phyloP scores from a whole-genome alignment of 441 rosid species.

The Croton setiger region DNA sequence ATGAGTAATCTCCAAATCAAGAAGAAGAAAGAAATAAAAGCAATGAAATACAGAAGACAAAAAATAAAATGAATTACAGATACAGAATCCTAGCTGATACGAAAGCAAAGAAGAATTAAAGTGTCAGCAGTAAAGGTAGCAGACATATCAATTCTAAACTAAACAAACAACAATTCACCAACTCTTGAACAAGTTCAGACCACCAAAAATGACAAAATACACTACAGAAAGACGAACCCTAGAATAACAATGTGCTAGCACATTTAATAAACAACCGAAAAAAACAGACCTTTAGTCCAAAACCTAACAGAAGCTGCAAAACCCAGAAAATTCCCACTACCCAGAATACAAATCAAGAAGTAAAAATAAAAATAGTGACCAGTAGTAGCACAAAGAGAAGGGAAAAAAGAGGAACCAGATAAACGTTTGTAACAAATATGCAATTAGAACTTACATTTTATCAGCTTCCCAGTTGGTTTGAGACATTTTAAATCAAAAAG shows the following conservation, averaged over 20 bases:
- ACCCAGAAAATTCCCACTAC: slow-evolving; percentile 19
- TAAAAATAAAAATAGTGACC: background rate
- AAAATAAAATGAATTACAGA: no score
- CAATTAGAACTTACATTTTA: slow-evolving; percentile 61
- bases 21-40: background rate
- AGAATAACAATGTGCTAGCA: slow-evolving; percentile 25
- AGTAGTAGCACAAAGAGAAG: background rate
- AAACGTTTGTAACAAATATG: background rate
- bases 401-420: background rate
- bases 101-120: background rate
- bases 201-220: background rate
- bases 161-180: slow-evolving; percentile 12
- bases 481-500: slow-evolving; percentile 51
- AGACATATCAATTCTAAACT: slow-evolving; percentile 2
- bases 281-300: slow-evolving; percentile 29
- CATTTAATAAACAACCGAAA: slow-evolving; percentile 15
- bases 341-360: slow-evolving; percentile 31
- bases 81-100: background rate
- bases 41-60: background rate
- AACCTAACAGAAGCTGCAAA: slow-evolving; percentile 22
- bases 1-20: background rate
- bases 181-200: slow-evolving; percentile 19
- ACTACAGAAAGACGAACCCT: slow-evolving; percentile 31
- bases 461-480: slow-evolving; percentile 97
- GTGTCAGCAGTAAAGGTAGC: background rate